These are phyloP conservation scores for Pezicula carpinea DNA, from an alignment of 2,329 filamentous ascomycete genomes.

Conservation along the genomic window DNA sequence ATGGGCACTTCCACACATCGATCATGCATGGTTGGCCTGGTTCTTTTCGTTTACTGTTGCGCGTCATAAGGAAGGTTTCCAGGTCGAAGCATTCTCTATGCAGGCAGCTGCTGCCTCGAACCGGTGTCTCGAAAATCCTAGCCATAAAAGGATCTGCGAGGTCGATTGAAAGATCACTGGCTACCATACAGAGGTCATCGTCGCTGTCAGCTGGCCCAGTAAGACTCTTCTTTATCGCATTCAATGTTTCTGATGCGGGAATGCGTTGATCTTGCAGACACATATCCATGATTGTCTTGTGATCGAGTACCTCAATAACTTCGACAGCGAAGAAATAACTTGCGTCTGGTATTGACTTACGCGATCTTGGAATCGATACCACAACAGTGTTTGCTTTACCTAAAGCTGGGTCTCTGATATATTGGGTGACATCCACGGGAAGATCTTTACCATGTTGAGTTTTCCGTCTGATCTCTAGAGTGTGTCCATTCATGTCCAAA, in stretches of 20 bases:
- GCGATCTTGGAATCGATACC: constrained; percentile 17
- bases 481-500: constrained; percentile 59
- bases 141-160: constrained; percentile 64
- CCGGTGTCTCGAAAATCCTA: constrained; percentile 64
- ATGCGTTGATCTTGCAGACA: constrained; percentile 34
- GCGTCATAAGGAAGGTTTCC: constrained; percentile 70
- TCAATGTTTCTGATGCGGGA: constrained; percentile 44
- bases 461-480: constrained; percentile 59
- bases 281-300: constrained; percentile 38
- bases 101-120: constrained; percentile 62
- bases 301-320: constrained; percentile 51
- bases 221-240: constrained; percentile 50
- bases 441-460: constrained; percentile 70
- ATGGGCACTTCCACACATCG: constrained; percentile 82
- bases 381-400: constrained; percentile 13
- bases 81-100: constrained; percentile 92
- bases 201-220: constrained; percentile 40
- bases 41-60: constrained; percentile 42
- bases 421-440: constrained; percentile 66
- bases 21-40: constrained; percentile 47
- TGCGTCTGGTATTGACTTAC: constrained; percentile 29
- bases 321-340: constrained; percentile 69
- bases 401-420: constrained; percentile 24
- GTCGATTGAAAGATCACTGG: constrained; percentile 54
- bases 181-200: constrained; percentile 60